These are phyloP conservation scores for Neonectria coccinea DNA, from an alignment of 2,329 filamentous ascomycete species.

Conservation along the genomic window DNA sequence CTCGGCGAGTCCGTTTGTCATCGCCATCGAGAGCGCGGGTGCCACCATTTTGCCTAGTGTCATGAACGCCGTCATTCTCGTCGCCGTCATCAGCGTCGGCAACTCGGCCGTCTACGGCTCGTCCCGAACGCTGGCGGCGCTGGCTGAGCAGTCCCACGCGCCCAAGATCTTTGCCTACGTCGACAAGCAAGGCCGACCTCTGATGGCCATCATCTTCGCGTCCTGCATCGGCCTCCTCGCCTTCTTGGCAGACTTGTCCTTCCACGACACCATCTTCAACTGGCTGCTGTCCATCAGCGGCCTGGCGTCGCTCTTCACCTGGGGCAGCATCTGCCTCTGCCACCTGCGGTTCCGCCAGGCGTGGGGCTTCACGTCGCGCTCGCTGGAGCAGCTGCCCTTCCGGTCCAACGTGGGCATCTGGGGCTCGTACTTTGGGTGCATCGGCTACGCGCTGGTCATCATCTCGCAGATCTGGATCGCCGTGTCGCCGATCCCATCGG, in stretches of 20 bases:
- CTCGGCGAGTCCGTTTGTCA: conserved; percentile 89
- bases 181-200: conserved; percentile 84
- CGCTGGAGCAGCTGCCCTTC: conserved; percentile 82
- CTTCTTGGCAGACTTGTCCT: conserved; percentile 76
- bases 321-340: conserved; percentile 84
- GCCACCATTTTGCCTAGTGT: conserved; percentile 84
- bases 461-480: conserved; percentile 90
- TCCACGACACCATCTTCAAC: conserved; percentile 73
- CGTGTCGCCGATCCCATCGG: conserved; percentile 76
- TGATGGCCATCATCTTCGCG: conserved; percentile 77
- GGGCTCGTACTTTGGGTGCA: conserved; percentile 85
- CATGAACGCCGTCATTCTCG: conserved; percentile 95
- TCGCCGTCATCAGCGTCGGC: conserved; percentile 89
- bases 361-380: conserved; percentile 76
- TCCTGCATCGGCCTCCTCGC: conserved; percentile 78
- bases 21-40: conserved; percentile 86
- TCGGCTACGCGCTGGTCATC: conserved; percentile 80
- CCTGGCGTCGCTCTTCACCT: conserved; percentile 80
- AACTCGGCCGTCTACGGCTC: conserved; percentile 94
- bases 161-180: conserved; percentile 83
- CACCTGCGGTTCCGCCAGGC: conserved; percentile 91
- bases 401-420: conserved; percentile 79
- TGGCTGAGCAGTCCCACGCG: conserved; percentile 89
- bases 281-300: conserved; percentile 85
- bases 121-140: conserved; percentile 86